phyloP scores from a whole-genome alignment of 805 yeast species.

The Sugiyamaella smithiae region DNA sequence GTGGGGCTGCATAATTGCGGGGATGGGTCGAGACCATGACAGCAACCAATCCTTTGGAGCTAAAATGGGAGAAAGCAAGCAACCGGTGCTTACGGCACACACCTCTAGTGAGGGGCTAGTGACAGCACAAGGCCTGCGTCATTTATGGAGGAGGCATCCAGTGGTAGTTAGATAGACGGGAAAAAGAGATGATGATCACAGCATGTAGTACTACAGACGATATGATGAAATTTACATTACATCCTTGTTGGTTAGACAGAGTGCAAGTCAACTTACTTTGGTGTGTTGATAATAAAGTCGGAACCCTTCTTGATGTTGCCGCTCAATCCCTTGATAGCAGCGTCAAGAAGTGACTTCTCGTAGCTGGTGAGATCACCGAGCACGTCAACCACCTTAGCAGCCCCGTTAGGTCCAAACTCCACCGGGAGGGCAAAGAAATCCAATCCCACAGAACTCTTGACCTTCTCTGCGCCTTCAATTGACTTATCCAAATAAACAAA shows the following conservation, averaged over 20 bases:
- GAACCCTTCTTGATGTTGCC: conserved; percentile 93
- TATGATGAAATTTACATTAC: too few relatives aligned
- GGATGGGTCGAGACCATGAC: too few relatives aligned
- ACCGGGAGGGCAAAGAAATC: conserved; percentile 76
- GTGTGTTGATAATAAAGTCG: conserved; percentile 55
- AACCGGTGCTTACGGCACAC: too few relatives aligned
- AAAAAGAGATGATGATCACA: conserved; percentile 1
- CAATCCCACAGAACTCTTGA: conserved; percentile 67
- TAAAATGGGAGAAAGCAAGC: too few relatives aligned
- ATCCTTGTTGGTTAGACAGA: conserved; percentile 4
- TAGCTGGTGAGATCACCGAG: conserved; percentile 69
- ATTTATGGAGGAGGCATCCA: too few relatives aligned
- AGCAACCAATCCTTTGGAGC: too few relatives aligned
- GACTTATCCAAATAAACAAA: conserved; percentile 36
- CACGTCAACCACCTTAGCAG: conserved; percentile 54
- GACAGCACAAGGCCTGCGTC: too few relatives aligned
- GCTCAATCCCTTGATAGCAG: conserved; percentile 85
- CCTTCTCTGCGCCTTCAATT: conserved; percentile 51
- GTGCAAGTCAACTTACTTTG: conserved; percentile 28
- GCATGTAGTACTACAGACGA: neutral
- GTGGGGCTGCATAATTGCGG: conserved; percentile 3
- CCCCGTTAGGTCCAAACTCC: conserved; percentile 72
- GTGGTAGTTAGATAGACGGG: too few relatives aligned
- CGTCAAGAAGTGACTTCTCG: conserved; percentile 80
- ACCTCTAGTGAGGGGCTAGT: too few relatives aligned